Base-by-base conservation (phyloP, 805 yeast genomes). In the Candida sphagnicola region DNA sequence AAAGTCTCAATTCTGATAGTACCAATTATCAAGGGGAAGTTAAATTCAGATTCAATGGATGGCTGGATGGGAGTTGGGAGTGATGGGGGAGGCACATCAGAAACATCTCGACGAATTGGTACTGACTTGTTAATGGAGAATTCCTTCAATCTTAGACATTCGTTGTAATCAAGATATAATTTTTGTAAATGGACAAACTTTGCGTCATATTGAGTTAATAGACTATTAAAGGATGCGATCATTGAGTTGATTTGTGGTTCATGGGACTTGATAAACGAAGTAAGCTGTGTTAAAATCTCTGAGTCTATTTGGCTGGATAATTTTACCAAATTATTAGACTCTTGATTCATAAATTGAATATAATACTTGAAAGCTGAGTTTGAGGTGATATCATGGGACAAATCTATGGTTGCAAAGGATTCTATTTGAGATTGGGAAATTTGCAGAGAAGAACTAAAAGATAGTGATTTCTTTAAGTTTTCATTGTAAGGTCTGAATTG, bases 291-390 rank as follows among this genome's bases (percentile, higher is more conserved):
- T 40, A 68, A 48, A 2, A 67, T 60, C 17, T 53, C 53, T 14
- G 53, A 44, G 39, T 69, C 74, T 17, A 69, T 62, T 2, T 50
- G 50, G 1, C 61, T 47, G 3, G 72, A 65, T 28, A 64, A 49
- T 3, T 38, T 43, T 18, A 51, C 44, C 31, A 59, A 45, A 2
- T 44, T 36, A 16, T 48, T 47, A 5, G 65, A 46, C 36, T 65
- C 67, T 5, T 43, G 35, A 8, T 48, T 28, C 18, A 59, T 37
- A n/a, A 48, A 51, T 8, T 46, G 31, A 28, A 56, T 43, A 39
- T 52, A 57, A 19, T 38, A 25, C 5, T 14, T 30, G 21, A 34
- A 35, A 3, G 46, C 39, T 5, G 25, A 26, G 13, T 13, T 26
- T 5, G 29, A 8, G 12, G 29, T 26, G 15, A 26, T 13, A 8